These are phyloP conservation scores for Candida frijolesensis DNA, from an alignment of 1,139 yeast species.

Conservation along the genomic window DNA sequence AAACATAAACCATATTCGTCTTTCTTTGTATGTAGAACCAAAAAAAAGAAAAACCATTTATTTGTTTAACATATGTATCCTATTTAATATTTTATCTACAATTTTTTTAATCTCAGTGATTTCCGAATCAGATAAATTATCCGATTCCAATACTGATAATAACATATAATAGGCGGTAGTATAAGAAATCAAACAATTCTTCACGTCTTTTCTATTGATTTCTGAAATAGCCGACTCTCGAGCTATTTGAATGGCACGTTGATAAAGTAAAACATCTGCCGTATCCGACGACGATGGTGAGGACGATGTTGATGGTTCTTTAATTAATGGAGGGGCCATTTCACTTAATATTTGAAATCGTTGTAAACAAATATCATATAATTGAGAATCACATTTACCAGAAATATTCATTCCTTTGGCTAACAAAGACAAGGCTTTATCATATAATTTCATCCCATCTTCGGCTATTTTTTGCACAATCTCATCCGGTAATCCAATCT, in stretches of 20 bases:
- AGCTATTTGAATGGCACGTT: constrained; percentile 90
- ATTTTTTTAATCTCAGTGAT: background rate
- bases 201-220: constrained; percentile 70
- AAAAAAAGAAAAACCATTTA: background rate
- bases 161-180: constrained; percentile 96
- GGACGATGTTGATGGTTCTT: background rate
- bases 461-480: constrained; percentile 66
- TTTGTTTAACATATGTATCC: constrained; percentile 4
- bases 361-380: background rate
- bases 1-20: no score
- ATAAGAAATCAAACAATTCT: constrained; percentile 84
- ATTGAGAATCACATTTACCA: constrained; percentile 52
- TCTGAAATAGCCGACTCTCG: constrained; percentile 90
- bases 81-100: constrained; percentile 1
- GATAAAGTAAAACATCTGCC: constrained; percentile 86
- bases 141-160: constrained; percentile 6
- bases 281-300: background rate
- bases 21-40: no score
- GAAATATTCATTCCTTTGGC: constrained; percentile 87
- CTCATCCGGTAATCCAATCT: constrained; percentile 50
- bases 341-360: background rate
- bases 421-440: constrained; percentile 76
- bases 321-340: background rate
- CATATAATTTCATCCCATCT: constrained; percentile 84
- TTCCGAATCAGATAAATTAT: background rate